A percentile compares a stretch with the other conserved stretches of the same genome.
Evolutionary conservation across 2,329 filamentous ascomycete species (phyloP).

Genomic region (Fusarium hostae): DNA sequence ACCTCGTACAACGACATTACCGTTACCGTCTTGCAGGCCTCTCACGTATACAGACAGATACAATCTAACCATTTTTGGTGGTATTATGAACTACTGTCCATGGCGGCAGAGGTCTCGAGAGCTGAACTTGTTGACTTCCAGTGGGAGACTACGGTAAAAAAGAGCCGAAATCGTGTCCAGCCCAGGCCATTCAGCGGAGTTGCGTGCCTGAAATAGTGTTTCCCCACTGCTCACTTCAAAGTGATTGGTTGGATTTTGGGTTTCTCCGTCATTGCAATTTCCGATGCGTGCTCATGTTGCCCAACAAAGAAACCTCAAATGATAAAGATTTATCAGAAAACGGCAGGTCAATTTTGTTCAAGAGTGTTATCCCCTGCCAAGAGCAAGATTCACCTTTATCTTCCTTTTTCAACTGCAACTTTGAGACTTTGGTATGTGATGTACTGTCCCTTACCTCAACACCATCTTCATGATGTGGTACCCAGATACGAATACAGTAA

Average conservation of each 20-base stretch:
- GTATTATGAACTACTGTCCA: not conserved
- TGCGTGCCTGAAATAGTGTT: constrained; percentile 33
- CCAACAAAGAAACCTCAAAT: not conserved
- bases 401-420: not conserved
- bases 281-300: constrained; percentile 17
- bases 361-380: constrained; percentile 15
- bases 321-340: constrained; percentile 16
- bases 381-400: not conserved
- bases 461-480: not conserved
- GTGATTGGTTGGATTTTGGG: constrained; percentile 27
- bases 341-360: constrained; percentile 13
- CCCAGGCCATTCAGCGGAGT: constrained; percentile 20
- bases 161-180: constrained; percentile 2
- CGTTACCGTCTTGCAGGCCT: not conserved
- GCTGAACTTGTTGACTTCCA: constrained; percentile 1
- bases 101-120: not conserved
- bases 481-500: not conserved
- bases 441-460: not conserved
- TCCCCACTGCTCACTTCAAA: not conserved
- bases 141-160: not conserved
- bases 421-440: not conserved
- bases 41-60: not conserved
- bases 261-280: constrained; percentile 41
- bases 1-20: constrained; percentile 22
- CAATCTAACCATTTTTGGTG: not conserved